Base-by-base conservation (phyloP, 768 basidiomycete species). In the Boletus subparvulus region DNA sequence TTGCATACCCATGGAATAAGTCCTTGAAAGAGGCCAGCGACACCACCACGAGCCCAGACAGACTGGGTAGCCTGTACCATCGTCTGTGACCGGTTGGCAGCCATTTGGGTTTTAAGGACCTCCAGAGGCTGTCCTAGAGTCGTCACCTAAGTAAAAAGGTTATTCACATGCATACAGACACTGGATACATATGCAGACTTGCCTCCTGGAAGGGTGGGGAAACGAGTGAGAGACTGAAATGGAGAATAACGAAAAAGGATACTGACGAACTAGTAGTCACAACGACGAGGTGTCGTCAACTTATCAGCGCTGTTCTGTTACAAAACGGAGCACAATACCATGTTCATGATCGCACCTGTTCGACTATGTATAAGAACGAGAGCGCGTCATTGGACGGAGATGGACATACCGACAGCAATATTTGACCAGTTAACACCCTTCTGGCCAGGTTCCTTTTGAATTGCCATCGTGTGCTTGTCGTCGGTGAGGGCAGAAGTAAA, bases 41-140 rank as follows among this genome's bases (percentile, higher is more conserved):
- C 75, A 60, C 97, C 94, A 63, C 97, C 97, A 59, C 97, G 88
- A 65, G 85, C 80, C 93, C 94, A 96, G 56, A 98, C 92, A 6
- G 87, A 85, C 61, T 82, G 79, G 63, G 90, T 79, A 17, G 97
- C 95, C 69, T 92, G 85, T 58, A 80, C 64, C 94, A 99, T 97
- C 13, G 88, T 80, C 72, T 99, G 94, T 11, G 83, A 85, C 59
- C 97, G 86, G 78, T 96, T 95, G 58, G 94, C 93, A 56, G 97
- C 97, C 97, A 99, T 98, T 72, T 99, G 97, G 17, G 97, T 99
- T 77, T 99, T 99, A 63, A 98, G 75, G 35, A 98, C 97, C 77
- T 99, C 97, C 56, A 99, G 78, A 21, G 97, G 97, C 78, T 99
- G 97, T 37, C 97, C 97, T 32, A 99, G 83, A 10, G 96, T 98